A percentile compares a stretch with the other conserved stretches of the same genome.
These are phyloP conservation scores for Rickenella mellea DNA, from an alignment of 768 basidiomycete genomes.

Conservation along the genomic window DNA sequence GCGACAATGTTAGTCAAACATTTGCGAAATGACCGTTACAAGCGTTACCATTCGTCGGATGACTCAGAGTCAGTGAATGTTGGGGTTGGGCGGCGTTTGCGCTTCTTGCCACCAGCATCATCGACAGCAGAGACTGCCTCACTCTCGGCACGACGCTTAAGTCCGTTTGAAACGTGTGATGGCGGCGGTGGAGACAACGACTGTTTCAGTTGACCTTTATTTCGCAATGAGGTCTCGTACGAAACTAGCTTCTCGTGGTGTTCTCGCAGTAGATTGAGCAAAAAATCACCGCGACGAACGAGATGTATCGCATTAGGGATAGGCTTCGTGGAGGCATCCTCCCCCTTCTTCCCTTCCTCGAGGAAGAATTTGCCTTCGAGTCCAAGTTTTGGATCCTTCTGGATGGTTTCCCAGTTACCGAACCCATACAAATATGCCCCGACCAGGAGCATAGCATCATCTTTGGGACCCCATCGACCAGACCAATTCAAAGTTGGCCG, in stretches of 20 bases:
- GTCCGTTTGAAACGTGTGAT: slow-evolving; percentile 52
- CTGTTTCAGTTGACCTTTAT: slow-evolving; percentile 57
- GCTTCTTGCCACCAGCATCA: slow-evolving; percentile 45
- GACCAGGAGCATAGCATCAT: slow-evolving; percentile 91
- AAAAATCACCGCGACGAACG: slow-evolving; percentile 92
- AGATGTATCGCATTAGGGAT: slow-evolving; percentile 98
- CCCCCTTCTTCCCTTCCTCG: slow-evolving; percentile 93
- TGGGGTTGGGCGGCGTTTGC: slow-evolving; percentile 90
- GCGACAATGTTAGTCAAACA: slow-evolving; percentile 5
- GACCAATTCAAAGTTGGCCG: slow-evolving; percentile 95
- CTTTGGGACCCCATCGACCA: slow-evolving; percentile 85
- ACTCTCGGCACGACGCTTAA: slow-evolving; percentile 77
- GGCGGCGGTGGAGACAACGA: slow-evolving; percentile 71
- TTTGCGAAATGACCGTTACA: background rate
- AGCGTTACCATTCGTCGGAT: slow-evolving; percentile 78
- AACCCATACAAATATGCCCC: slow-evolving; percentile 92
- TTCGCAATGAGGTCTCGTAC: slow-evolving; percentile 73
- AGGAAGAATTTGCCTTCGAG: slow-evolving; percentile 94
- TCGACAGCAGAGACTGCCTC: slow-evolving; percentile 78
- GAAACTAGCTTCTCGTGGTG: slow-evolving; percentile 87
- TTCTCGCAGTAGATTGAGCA: slow-evolving; percentile 74
- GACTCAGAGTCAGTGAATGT: slow-evolving; percentile 94
- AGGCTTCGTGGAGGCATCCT: slow-evolving; percentile 73
- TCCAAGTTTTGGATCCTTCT: slow-evolving; percentile 75
- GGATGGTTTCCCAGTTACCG: slow-evolving; percentile 94